Base-by-base conservation (phyloP, 805 yeast species). In the Candida boleticola region DNA sequence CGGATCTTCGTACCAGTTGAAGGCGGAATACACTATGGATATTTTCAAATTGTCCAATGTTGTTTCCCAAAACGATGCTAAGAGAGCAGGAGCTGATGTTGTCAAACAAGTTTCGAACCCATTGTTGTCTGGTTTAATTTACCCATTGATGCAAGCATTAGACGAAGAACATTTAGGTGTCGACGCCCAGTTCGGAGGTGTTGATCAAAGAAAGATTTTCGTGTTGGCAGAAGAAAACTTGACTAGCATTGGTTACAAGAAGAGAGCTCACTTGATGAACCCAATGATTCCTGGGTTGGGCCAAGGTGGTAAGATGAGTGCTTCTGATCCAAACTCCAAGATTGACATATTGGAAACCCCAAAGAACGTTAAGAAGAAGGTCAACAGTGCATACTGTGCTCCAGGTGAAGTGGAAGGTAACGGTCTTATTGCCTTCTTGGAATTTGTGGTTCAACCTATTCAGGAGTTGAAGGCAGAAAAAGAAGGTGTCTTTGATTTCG, bases 11-110 rank as follows among this genome's bases (percentile, higher is more conserved):
- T 93, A 89, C 73, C 98, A 93, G 69, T 71, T 83, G 42, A 64
- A 76, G 19, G 74, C 82, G 5, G 81, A 85, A 29, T 93, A 87
- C 71, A 85, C 95, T 6, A 61, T 93, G 82, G 99, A 93, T 58
- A 67, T 93, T 32, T 93, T 90, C 79, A 82, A 81, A 64, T 64
- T 93, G 58, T 77, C 95, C 36, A 93, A 92, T 63, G 63, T 71
- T 36, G 96, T 89, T 22, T 82, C 96, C 19, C 97, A 88, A 68
- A 90, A 92, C 61, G 98, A 90, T 61, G 97, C 98, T 46, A 88
- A 88, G 71, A 82, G 99, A 65, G 99, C 99, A 1, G 99, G 99
- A 63, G 98, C 99, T 9, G 99, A 93, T 66, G 99, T 93, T 42
- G 99, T 93, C 48, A 93, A 93, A 63, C 99, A 93, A 71, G 97